Percentiles rank a stretch among this genome's conserved stretches.
phyloP scores from a whole-genome alignment of 176 grass and related monocot genomes.

The Musa itinerans region DNA sequence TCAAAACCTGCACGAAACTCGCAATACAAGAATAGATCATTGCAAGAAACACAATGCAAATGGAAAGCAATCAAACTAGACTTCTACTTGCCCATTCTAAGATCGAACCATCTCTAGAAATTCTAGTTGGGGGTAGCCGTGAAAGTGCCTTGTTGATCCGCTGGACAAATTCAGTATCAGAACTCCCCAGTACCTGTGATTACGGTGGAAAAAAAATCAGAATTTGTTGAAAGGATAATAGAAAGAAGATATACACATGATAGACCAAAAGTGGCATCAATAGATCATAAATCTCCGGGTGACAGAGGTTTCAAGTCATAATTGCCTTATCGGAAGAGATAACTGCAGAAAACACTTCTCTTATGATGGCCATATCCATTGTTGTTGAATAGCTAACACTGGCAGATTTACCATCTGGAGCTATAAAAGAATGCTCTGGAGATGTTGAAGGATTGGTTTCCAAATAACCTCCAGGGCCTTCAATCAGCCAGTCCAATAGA shows the following conservation, averaged over 20 bases:
- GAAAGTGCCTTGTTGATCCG: slow-evolving; percentile 52
- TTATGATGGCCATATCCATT: slow-evolving; percentile 84
- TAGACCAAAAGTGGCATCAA: not conserved
- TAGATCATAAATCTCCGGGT: not conserved
- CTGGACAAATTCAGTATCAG: slow-evolving; percentile 43
- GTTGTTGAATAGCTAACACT: slow-evolving; percentile 88
- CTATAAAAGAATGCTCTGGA: slow-evolving; percentile 81
- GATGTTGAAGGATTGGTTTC: slow-evolving; percentile 91
- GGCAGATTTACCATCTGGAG: slow-evolving; percentile 59
- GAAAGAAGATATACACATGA: not conserved
- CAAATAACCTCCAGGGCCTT: slow-evolving; percentile 43
- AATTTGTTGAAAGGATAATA: not conserved
- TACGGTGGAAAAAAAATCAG: not conserved
- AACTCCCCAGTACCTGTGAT: slow-evolving; percentile 58
- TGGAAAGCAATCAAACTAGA: slow-evolving; percentile 5
- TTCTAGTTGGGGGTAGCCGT: slow-evolving; percentile 51
- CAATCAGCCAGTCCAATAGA: slow-evolving; percentile 73
- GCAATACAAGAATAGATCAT: not conserved
- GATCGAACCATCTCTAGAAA: slow-evolving; percentile 73
- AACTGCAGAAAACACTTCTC: slow-evolving; percentile 64
- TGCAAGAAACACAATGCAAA: slow-evolving; percentile 1
- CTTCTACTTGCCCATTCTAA: slow-evolving; percentile 76
- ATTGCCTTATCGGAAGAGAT: slow-evolving; percentile 55
- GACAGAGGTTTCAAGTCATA: not conserved
- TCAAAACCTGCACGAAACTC: not conserved